phyloP scores from a whole-genome alignment of 1,284 basidiomycete species.

The Sporisorium iseilematis-ciliati region DNA sequence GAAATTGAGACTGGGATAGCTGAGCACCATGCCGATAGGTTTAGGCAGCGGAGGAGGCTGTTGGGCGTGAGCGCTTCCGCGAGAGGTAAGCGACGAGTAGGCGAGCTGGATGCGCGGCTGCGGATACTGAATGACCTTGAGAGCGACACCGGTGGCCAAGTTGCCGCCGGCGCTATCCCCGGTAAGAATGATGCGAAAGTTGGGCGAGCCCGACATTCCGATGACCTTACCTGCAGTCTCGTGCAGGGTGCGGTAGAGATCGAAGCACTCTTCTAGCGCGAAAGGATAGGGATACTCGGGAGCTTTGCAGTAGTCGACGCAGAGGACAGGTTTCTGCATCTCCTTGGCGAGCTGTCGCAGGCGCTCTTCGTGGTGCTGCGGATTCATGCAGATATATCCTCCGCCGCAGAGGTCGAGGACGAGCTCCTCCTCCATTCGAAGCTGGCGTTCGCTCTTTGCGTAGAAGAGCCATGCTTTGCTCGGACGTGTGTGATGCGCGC shows the following conservation, averaged over 20 bases:
- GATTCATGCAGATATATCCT: conserved; percentile 89
- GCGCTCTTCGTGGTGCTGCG: conserved; percentile 93
- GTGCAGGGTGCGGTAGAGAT: conserved; percentile 84
- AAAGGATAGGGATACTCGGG: conserved; percentile 75
- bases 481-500: conserved; percentile 74
- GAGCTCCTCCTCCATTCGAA: conserved; percentile 71
- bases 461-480: conserved; percentile 89
- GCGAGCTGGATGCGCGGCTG: conserved; percentile 60
- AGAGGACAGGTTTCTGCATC: conserved; percentile 83
- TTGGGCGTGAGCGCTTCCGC: conserved; percentile 8
- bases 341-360: conserved; percentile 84
- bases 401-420: conserved; percentile 87
- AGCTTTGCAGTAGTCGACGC: conserved; percentile 94
- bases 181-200: conserved; percentile 57
- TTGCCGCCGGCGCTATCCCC: conserved; percentile 66
- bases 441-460: conserved; percentile 77
- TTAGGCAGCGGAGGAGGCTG: conserved; percentile 70
- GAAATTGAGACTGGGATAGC: conserved; percentile 84
- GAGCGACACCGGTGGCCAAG: conserved; percentile 51
- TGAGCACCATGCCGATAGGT: conserved; percentile 84
- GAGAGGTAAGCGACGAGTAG: conserved; percentile 32
- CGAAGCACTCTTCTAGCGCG: conserved; percentile 93
- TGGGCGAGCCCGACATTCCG: conserved; percentile 75
- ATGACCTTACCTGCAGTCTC: conserved; percentile 83
- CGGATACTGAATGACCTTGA: conserved; percentile 64